phyloP scores from a whole-genome alignment of 495 filamentous ascomycete species.

The Umbilicaria muhlenbergii region DNA sequence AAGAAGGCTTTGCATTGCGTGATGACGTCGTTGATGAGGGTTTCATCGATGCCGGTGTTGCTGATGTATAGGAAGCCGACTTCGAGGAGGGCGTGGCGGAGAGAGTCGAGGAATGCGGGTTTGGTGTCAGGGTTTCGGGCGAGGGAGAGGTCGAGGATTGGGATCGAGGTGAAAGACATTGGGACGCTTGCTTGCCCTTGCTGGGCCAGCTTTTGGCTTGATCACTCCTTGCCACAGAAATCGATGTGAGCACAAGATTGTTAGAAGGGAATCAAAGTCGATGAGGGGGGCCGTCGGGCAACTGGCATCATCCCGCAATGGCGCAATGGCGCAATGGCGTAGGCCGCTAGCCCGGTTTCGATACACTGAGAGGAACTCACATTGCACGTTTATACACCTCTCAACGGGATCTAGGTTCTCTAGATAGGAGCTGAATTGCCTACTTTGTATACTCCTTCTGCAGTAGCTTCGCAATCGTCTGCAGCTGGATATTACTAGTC shows the following conservation, averaged over 20 bases:
- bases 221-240: too few species aligned
- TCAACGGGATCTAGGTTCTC: too few species aligned
- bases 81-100: slow-evolving; percentile 70
- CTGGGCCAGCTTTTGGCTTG: too few species aligned
- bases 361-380: too few species aligned
- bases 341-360: too few species aligned
- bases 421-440: not conserved
- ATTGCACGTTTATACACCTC: too few species aligned
- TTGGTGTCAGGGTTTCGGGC: slow-evolving; percentile 52
- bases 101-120: slow-evolving; percentile 49
- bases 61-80: slow-evolving; percentile 88
- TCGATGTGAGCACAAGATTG: too few species aligned
- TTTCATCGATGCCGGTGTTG: slow-evolving; percentile 60
- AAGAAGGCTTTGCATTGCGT: slow-evolving; percentile 61
- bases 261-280: too few species aligned
- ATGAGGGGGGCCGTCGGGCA: too few species aligned
- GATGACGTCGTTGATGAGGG: slow-evolving; percentile 52
- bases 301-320: too few species aligned
- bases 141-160: slow-evolving; percentile 63
- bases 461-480: slow-evolving; percentile 85
- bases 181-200: too few species aligned
- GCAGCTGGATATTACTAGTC: slow-evolving; percentile 70
- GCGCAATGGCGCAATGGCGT: too few species aligned
- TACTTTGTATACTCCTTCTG: slow-evolving; percentile 75
- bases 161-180: slow-evolving; percentile 57